A percentile compares a stretch with the other conserved stretches of the same genome.
These are phyloP conservation scores for Neophaeococcomyces mojaviensis DNA, from an alignment of 2,329 filamentous ascomycete genomes.

Conservation along the genomic window DNA sequence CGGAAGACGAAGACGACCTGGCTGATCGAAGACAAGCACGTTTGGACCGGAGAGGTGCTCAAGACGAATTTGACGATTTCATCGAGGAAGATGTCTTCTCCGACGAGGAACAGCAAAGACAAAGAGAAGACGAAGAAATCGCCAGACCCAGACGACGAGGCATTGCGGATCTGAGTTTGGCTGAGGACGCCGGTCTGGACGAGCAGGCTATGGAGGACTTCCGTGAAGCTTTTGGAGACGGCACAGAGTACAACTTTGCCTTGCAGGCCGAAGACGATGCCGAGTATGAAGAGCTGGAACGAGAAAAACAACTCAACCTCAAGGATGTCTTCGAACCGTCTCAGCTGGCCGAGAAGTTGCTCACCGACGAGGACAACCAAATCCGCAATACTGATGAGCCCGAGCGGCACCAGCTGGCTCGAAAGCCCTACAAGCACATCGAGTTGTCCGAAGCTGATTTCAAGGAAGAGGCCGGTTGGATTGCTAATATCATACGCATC, in stretches of 20 bases:
- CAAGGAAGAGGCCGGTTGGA: slow-evolving; percentile 85
- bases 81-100: slow-evolving; percentile 94
- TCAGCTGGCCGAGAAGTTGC: slow-evolving; percentile 83
- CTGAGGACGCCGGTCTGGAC: slow-evolving; percentile 78
- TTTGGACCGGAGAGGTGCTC: slow-evolving; percentile 49
- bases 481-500: slow-evolving; percentile 79
- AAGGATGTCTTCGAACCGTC: slow-evolving; percentile 98
- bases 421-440: slow-evolving; percentile 78
- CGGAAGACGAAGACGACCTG: slow-evolving; percentile 66
- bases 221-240: slow-evolving; percentile 90
- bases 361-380: slow-evolving; percentile 89
- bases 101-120: slow-evolving; percentile 68
- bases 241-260: slow-evolving; percentile 93
- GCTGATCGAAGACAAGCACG: slow-evolving; percentile 39
- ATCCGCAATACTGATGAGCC: slow-evolving; percentile 86
- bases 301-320: slow-evolving; percentile 79
- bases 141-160: slow-evolving; percentile 64
- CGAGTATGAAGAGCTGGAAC: slow-evolving; percentile 65
- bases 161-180: slow-evolving; percentile 57
- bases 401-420: slow-evolving; percentile 86
- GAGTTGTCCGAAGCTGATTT: slow-evolving; percentile 77
- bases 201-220: slow-evolving; percentile 93
- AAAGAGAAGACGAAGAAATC: slow-evolving; percentile 81
- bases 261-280: slow-evolving; percentile 81
- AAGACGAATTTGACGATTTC: slow-evolving; percentile 86